Conservation (phyloP, 148 eudicot species). For the Rhododendron simsii region DNA sequence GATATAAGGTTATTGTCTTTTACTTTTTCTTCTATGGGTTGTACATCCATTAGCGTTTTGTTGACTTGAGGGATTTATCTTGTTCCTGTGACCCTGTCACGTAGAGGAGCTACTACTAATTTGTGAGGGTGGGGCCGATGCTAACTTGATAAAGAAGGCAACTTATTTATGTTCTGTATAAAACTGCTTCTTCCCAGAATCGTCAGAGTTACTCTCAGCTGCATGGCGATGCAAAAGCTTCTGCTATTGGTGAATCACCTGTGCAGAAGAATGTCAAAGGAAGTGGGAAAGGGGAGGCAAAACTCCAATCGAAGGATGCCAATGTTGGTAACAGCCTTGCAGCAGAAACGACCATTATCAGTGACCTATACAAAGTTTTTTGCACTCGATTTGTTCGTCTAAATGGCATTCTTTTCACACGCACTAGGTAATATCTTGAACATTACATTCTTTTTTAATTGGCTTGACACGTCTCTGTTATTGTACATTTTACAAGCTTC, state of each 20-base stretch:
- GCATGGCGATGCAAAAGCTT: constrained; percentile 29
- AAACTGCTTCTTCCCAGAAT: constrained; percentile 19
- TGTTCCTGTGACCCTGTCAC: neutral
- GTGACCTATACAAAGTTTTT: constrained; percentile 36
- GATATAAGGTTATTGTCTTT: neutral
- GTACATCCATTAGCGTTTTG: neutral
- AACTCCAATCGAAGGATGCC: constrained; percentile 2
- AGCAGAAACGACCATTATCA: constrained; percentile 16
- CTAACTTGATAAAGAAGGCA: neutral
- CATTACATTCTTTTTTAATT: neutral
- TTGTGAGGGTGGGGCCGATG: neutral
- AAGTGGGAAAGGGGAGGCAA: constrained; percentile 12
- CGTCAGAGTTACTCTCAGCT: constrained; percentile 40
- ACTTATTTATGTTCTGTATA: neutral
- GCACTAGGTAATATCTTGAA: constrained; percentile 37
- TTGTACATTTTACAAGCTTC: neutral
- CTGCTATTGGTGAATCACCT: constrained; percentile 11
- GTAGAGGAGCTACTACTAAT: neutral
- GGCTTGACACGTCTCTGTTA: neutral
- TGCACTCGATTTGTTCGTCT: constrained; percentile 46
- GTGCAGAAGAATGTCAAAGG: constrained; percentile 14
- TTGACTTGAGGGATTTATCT: neutral
- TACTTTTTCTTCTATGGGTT: neutral
- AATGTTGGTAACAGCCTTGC: neutral
- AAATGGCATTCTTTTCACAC: constrained; percentile 51